Percentiles rank a stretch among this genome's conserved stretches.
Conservation (phyloP, 495 filamentous ascomycete genomes). For the Niebla homalea region DNA sequence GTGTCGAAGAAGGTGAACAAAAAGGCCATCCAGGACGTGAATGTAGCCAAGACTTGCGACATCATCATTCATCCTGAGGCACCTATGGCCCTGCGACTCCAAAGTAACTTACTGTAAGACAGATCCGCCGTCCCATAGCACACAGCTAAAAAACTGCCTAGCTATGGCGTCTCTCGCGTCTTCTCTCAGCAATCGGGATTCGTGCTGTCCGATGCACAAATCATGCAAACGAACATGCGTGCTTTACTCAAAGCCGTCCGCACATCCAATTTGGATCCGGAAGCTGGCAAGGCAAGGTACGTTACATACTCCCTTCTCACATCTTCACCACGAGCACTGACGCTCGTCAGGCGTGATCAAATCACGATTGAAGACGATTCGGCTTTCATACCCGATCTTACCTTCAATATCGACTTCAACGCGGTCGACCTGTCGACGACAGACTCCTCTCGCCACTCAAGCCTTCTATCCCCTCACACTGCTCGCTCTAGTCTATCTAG, state of each 20-base stretch:
- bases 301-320: slow-evolving; percentile 5
- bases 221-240: slow-evolving; percentile 58
- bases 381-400: slow-evolving; percentile 61
- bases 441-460: slow-evolving; percentile 25
- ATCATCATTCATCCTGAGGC: slow-evolving; percentile 74
- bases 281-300: slow-evolving; percentile 62
- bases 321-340: neutral
- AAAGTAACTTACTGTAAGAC: slow-evolving; percentile 68
- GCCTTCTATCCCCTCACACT: slow-evolving; percentile 21
- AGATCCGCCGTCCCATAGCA: neutral
- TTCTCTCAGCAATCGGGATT: slow-evolving; percentile 80
- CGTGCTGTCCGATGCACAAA: slow-evolving; percentile 66
- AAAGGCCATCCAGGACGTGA: slow-evolving; percentile 80
- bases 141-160: slow-evolving; percentile 17
- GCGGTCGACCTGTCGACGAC: slow-evolving; percentile 20
- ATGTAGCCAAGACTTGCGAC: slow-evolving; percentile 73
- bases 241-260: slow-evolving; percentile 43
- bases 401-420: slow-evolving; percentile 42
- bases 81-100: slow-evolving; percentile 82
- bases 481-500: slow-evolving; percentile 22
- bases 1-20: slow-evolving; percentile 60
- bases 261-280: slow-evolving; percentile 49
- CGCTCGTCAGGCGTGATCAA: slow-evolving; percentile 51
- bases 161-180: slow-evolving; percentile 72
- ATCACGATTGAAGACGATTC: slow-evolving; percentile 75